Evolutionary conservation across 306 rosid species (phyloP).

Genomic region (Calophaca sinica): DNA sequence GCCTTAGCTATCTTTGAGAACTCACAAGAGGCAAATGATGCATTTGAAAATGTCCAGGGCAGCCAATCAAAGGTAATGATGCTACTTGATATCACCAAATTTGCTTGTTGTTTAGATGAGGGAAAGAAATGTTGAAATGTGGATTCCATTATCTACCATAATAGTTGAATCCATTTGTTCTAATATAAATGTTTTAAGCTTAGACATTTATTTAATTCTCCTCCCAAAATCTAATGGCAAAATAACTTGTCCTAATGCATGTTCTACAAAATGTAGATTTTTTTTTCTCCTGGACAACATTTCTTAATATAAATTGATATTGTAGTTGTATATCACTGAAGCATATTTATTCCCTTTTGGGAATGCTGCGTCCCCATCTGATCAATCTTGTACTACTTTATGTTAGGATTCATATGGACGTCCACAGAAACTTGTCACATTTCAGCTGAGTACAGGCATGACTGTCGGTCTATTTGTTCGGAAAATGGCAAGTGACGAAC

Average conservation of each 20-base stretch:
- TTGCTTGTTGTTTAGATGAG: slow-evolving; percentile 19
- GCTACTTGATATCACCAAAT: slow-evolving; percentile 1
- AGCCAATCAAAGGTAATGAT: slow-evolving; percentile 58
- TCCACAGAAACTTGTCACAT: slow-evolving; percentile 64
- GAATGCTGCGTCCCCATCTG: too few species aligned
- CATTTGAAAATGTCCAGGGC: slow-evolving; percentile 67
- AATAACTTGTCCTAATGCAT: background rate
- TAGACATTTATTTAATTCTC: slow-evolving; percentile 8
- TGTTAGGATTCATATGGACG: slow-evolving; percentile 70
- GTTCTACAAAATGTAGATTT: slow-evolving; percentile 20
- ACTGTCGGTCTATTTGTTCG: slow-evolving; percentile 55
- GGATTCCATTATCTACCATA: slow-evolving; percentile 23
- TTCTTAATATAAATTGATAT: slow-evolving; percentile 23
- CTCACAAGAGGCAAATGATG: slow-evolving; percentile 62
- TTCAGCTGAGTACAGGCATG: slow-evolving; percentile 48
- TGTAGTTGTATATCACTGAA: slow-evolving; percentile 14
- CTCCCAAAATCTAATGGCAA: slow-evolving; percentile 2
- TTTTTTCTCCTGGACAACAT: background rate
- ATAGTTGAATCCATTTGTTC: slow-evolving; percentile 17
- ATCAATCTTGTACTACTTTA: slow-evolving; percentile 9
- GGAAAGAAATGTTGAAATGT: slow-evolving; percentile 31
- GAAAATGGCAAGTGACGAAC: slow-evolving; percentile 50
- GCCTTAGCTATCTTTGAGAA: slow-evolving; percentile 68
- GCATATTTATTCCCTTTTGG: slow-evolving; percentile 7
- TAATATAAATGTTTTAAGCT: background rate